Base-by-base conservation (phyloP, 73 alveolate genomes). In the Paramecium primaurelia region DNA sequence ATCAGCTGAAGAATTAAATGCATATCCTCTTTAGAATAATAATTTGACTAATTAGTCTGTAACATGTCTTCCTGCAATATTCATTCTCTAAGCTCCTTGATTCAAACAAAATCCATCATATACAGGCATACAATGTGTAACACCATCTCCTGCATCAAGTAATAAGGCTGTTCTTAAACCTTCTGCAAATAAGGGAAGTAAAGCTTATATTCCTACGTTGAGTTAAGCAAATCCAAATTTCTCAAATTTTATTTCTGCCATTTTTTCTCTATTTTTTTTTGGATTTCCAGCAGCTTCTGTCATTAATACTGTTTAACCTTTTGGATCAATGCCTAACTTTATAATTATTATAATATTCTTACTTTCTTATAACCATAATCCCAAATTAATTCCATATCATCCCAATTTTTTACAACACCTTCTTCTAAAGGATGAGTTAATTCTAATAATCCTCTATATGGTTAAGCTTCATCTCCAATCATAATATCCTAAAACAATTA, bases 111-210 rank as follows among this genome's bases (percentile, higher is more conserved):
- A 86, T 18, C 98, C 98, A 38, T 96, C 98, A 54, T 60, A 92
- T 37, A 98, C 97, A 4, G 99, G 99, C 86, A 98, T 96, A 71
- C 98, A 93, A 94, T 97, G 99, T n/a, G 99, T 93, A 10, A 97
- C 99, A 64, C 99, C 99, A 97, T 98, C 99, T 75, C 99, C 99
- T 71, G 99, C 96, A 93, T 98, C 99, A 60, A 98, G 85, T 16
- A 98, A 98, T 30, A 97, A 83, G 38, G 99, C 99, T 51, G 99
- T 96, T 32, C 94, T 94, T 30, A 86, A 68, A 34, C 99, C 99
- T 94, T 96, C 99, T 44, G 95, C 95, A 92, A 92, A 93, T 37
- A 98, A 77, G n/a, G 99, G 95, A 51, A 97, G 95, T 38, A 97
- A 73, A 16, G 99, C 99, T 91, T 98, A 97, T 44, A 97, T 96